phyloP scores from a whole-genome alignment of 2,329 filamentous ascomycete genomes.

The Pseudogymnoascus sp. region DNA sequence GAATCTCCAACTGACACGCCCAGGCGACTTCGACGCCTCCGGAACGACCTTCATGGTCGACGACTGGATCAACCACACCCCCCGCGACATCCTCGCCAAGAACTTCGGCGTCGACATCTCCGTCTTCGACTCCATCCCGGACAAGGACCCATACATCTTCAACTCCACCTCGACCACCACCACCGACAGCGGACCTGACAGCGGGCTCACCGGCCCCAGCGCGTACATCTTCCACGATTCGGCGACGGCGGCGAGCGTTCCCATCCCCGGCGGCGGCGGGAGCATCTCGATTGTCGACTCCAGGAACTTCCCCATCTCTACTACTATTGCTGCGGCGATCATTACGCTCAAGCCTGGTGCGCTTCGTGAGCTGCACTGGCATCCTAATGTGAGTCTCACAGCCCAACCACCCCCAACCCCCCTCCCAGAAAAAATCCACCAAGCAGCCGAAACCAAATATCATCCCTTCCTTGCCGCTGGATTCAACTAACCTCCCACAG shows the following conservation, averaged over 20 bases:
- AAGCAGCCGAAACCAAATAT: background rate
- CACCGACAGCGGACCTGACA: conserved; percentile 39
- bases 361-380: conserved; percentile 62
- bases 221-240: conserved; percentile 57
- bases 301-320: conserved; percentile 58
- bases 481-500: conserved; percentile 27
- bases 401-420: background rate
- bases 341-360: conserved; percentile 57
- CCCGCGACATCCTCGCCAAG: conserved; percentile 56
- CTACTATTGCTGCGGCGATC: conserved; percentile 58
- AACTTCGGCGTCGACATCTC: conserved; percentile 58
- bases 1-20: background rate
- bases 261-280: conserved; percentile 54
- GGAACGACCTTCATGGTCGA: conserved; percentile 66
- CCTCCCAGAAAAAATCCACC: background rate
- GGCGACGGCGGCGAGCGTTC: conserved; percentile 31
- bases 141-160: conserved; percentile 54
- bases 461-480: background rate
- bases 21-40: conserved; percentile 51
- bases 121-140: conserved; percentile 52
- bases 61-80: conserved; percentile 63
- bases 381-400: conserved; percentile 49
- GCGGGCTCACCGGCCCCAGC: conserved; percentile 46
- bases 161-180: conserved; percentile 46
- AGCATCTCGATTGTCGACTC: conserved; percentile 59